Evolutionary conservation across 495 filamentous ascomycete species (phyloP), one percentile per base, ranked within the genome.

Genomic region (Penicillium silybi): DNA sequence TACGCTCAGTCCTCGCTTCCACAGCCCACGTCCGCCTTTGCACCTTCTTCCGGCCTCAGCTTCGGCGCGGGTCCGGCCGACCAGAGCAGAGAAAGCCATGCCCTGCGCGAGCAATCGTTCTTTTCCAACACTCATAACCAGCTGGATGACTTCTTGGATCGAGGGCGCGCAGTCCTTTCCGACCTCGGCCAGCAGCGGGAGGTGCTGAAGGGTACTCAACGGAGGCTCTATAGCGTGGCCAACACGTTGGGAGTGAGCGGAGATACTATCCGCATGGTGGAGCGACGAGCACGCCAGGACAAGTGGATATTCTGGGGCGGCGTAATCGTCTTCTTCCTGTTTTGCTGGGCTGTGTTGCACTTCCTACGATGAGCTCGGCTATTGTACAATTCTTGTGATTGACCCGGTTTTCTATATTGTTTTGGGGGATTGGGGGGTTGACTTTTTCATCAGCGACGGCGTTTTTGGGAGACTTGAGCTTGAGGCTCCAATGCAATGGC

Each of bases 251-350:
- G 93, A 7, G 80, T 98, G 32, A 91, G 86, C 66, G 91, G 92
- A 25, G 95, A 97, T 66, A 98, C 93, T 5, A 98, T 98, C 50
- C 81, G 95, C 13, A 96, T 92, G 89, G 71, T 98, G 44, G 92
- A 97, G 69, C 74, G 93, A 61, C 79, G 93, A 53, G 92, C 93
- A 46, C 86, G 81, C 68, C 85, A 97, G 76, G 93, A 98, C 61
- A 97, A 96, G 71, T 97, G 92, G 92, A 95, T 98, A 23, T 98
- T 98, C 68, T 88, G 87, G 82, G 86, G 67, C 13, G 90, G 93
- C 0, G 89, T 95, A 18, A 67, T 95, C 29, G 65, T 92, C n/a
- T 98, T 98, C 69, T 87, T 97, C 52, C 67, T 78, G 38, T 97
- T 98, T 68, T 96, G 92, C 62, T 97, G 89, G 83, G 66, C 89